Evolutionary conservation across 495 filamentous ascomycete species (phyloP).

Genomic region (Aspergillus wentii): DNA sequence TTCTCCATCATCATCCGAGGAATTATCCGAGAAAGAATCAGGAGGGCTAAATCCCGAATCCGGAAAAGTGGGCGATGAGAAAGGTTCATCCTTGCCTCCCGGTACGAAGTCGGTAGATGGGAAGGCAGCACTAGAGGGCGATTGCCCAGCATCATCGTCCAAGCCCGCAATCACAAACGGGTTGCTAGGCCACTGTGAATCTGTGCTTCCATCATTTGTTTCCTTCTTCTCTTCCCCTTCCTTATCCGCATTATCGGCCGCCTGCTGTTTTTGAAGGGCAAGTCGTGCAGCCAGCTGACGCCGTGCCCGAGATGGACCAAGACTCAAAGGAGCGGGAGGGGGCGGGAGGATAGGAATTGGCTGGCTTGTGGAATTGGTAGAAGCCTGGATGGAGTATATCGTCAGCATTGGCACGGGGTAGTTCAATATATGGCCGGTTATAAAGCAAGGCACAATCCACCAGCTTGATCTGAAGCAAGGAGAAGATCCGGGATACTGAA

Average conservation of each 20-base stretch:
- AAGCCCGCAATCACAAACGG: conserved; percentile 41
- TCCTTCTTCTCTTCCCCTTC: conserved; percentile 12
- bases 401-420: too few relatives aligned
- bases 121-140: conserved; percentile 20
- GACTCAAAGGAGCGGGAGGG: conserved; percentile 53
- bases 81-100: conserved; percentile 19
- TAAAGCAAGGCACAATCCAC: too few relatives aligned
- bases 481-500: too few relatives aligned
- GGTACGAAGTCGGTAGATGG: conserved; percentile 32
- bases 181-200: conserved; percentile 35
- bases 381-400: too few relatives aligned
- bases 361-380: conserved; percentile 32
- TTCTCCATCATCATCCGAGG: conserved; percentile 37
- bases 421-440: too few relatives aligned
- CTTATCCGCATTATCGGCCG: conserved; percentile 26
- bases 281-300: conserved; percentile 79
- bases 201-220: conserved; percentile 12
- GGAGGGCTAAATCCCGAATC: conserved; percentile 40
- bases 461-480: too few relatives aligned
- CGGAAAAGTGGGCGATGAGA: conserved; percentile 33
- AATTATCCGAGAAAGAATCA: conserved; percentile 36
- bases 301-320: conserved; percentile 80
- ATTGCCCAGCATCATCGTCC: conserved; percentile 41
- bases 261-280: conserved; percentile 70
- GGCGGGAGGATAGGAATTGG: conserved; percentile 44